Percentiles rank a stretch among this genome's conserved stretches.
Evolutionary conservation across 2,329 filamentous ascomycete species (phyloP).

Genomic region (Pseudovirgaria hyperparasitica): DNA sequence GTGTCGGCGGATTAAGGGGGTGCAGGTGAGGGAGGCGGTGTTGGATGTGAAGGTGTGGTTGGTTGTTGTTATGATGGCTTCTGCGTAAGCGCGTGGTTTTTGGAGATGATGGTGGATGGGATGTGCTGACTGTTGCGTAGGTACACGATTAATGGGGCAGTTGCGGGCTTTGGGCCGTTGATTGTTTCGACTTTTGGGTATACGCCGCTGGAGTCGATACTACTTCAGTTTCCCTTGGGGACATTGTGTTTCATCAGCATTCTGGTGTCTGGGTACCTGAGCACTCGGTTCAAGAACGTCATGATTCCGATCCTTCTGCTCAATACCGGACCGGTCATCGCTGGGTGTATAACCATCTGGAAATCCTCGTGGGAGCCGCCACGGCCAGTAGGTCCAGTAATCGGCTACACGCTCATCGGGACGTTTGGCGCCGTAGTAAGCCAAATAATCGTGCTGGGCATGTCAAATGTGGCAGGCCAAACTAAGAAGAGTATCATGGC

Average conservation of each 20-base stretch:
- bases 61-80: constrained; percentile 54
- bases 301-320: constrained; percentile 51
- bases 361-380: constrained; percentile 50
- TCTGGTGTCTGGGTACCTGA: constrained; percentile 51
- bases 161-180: constrained; percentile 57
- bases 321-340: constrained; percentile 62
- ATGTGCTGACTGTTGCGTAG: constrained; percentile 27
- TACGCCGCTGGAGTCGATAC: constrained; percentile 49
- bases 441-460: constrained; percentile 43
- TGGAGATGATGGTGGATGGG: too few species aligned
- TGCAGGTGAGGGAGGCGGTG: constrained; percentile 46
- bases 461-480: constrained; percentile 60
- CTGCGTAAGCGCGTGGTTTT: constrained; percentile 31
- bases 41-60: constrained; percentile 52
- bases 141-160: constrained; percentile 60
- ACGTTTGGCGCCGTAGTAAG: constrained; percentile 62
- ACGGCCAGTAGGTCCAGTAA: constrained; percentile 50
- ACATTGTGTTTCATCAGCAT: constrained; percentile 56
- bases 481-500: constrained; percentile 72
- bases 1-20: constrained; percentile 46
- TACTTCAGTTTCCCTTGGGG: constrained; percentile 65
- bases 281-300: constrained; percentile 47
- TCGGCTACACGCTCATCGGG: constrained; percentile 59
- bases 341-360: constrained; percentile 65
- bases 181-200: constrained; percentile 63